A percentile compares a stretch with the other conserved stretches of the same genome.
Evolutionary conservation across 768 basidiomycete genomes (phyloP).

Genomic region (Strobilomyces confusus): DNA sequence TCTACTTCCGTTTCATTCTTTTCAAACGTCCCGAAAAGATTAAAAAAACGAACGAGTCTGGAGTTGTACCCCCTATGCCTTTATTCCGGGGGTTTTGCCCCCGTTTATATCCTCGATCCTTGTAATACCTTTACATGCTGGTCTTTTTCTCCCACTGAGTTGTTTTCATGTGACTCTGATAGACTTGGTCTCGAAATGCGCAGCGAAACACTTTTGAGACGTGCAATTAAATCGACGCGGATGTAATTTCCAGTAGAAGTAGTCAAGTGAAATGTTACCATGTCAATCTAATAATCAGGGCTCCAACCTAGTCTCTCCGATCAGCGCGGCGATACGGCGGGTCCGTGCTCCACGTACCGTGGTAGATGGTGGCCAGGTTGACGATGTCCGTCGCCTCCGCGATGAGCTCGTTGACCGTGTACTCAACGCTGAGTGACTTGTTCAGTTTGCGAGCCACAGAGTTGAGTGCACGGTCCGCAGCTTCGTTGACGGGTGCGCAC

Average conservation of each 20-base stretch:
- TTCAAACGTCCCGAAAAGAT: conserved; percentile 10
- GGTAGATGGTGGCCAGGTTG: conserved; percentile 77
- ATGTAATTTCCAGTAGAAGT: too few species aligned
- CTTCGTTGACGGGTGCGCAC: conserved; percentile 71
- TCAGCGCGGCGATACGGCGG: conserved; percentile 1
- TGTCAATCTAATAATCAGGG: conserved; percentile 32
- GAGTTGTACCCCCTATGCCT: conserved; percentile 14
- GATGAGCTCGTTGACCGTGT: conserved; percentile 89
- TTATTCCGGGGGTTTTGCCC: conserved; percentile 5
- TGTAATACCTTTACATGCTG: conserved; percentile 31
- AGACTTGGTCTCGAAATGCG: conserved; percentile 24
- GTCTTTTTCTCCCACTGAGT: conserved; percentile 1
- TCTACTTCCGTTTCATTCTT: conserved; percentile 15
- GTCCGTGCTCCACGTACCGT: conserved; percentile 43
- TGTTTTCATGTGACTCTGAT: conserved; percentile 16
- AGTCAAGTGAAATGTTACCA: not conserved
- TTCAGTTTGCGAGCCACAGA: conserved; percentile 81
- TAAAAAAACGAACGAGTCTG: not conserved
- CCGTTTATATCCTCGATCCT: conserved; percentile 24
- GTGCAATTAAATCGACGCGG: conserved; percentile 7
- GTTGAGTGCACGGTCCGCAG: conserved; percentile 83
- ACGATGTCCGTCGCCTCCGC: conserved; percentile 76
- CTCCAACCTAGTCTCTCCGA: conserved; percentile 37
- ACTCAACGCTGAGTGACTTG: conserved; percentile 83
- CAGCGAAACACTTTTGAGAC: conserved; percentile 5